Conservation (phyloP, 345 rosid species). For the Turnera subulata region DNA sequence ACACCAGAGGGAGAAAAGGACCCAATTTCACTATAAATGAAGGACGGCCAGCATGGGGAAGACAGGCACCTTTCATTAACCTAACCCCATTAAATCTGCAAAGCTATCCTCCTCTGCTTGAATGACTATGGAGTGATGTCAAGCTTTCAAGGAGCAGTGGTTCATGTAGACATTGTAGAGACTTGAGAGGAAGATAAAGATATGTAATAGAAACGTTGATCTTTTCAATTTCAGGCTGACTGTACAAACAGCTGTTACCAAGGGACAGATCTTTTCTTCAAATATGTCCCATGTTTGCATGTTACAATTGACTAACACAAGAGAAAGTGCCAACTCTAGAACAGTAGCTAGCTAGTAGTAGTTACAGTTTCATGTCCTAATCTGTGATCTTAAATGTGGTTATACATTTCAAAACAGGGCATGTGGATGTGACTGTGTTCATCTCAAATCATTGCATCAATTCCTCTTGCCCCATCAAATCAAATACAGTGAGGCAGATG, state of each 20-base stretch:
- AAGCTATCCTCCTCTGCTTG: background rate
- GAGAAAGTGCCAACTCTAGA: background rate
- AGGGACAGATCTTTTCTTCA: conserved; percentile 4
- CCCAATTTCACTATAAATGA: background rate
- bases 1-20: background rate
- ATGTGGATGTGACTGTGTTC: conserved; percentile 2
- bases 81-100: conserved; percentile 2
- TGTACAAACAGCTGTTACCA: conserved; percentile 12
- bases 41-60: conserved; percentile 4
- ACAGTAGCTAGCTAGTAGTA: background rate
- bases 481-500: conserved; percentile 1
- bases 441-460: background rate
- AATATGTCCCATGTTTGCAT: background rate
- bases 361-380: conserved; percentile 8
- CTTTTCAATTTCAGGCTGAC: background rate
- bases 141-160: background rate
- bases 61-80: background rate
- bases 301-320: conserved; percentile 6
- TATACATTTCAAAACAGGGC: conserved; percentile 5
- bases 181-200: background rate
- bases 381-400: conserved; percentile 4
- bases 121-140: background rate
- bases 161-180: no score
- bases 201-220: background rate
- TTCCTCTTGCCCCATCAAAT: conserved; percentile 6